Evolutionary conservation across 768 basidiomycete genomes (phyloP).

Genomic region (Mycena leptocephala): DNA sequence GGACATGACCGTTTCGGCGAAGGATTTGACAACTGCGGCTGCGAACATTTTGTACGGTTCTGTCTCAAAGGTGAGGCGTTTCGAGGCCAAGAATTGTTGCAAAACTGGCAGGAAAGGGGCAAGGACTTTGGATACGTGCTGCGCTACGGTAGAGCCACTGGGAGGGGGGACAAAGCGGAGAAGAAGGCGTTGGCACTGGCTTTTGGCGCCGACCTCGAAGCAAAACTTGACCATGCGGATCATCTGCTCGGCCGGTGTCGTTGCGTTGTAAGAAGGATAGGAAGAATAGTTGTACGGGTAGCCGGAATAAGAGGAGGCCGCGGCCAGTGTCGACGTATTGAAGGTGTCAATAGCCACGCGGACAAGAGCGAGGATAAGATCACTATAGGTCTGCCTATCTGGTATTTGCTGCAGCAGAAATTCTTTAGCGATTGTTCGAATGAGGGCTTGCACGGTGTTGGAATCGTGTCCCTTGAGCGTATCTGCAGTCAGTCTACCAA

Average conservation of each 20-base stretch:
- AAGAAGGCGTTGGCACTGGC: conserved; percentile 19
- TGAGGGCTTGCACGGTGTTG: neutral
- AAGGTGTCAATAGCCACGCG: conserved; percentile 20
- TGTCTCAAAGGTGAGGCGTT: conserved; percentile 5
- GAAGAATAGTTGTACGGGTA: neutral
- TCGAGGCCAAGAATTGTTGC: conserved; percentile 7
- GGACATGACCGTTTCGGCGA: conserved; percentile 26
- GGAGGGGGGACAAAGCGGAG: conserved; percentile 22
- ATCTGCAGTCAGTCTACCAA: conserved; percentile 21
- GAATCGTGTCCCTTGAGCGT: conserved; percentile 22
- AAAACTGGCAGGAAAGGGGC: conserved; percentile 32
- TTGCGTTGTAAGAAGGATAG: neutral
- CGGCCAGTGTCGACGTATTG: neutral
- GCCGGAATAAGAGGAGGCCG: neutral
- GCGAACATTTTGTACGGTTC: conserved; percentile 32
- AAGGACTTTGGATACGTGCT: conserved; percentile 27
- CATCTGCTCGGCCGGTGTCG: neutral
- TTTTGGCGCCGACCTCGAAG: conserved; percentile 27
- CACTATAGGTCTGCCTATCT: neutral
- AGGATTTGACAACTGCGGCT: conserved; percentile 30
- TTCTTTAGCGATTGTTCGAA: neutral
- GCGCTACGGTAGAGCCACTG: neutral
- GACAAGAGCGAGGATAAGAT: conserved; percentile 13
- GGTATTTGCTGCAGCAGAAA: conserved; percentile 7
- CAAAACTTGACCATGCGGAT: conserved; percentile 31